Base-by-base conservation (phyloP, 2,329 filamentous ascomycete species). In the Cordyceps fumosorosea region DNA sequence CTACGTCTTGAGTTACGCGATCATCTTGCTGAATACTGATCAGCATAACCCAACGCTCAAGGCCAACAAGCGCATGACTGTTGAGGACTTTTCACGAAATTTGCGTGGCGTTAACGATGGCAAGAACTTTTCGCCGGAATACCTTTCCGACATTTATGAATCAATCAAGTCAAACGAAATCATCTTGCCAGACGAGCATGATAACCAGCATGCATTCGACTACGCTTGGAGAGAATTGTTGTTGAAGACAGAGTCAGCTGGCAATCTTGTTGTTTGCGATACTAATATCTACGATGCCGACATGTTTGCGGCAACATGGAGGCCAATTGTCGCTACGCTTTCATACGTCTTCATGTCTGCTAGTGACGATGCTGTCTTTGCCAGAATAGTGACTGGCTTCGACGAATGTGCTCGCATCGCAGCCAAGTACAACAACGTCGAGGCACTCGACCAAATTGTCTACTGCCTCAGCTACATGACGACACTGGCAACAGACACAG, bases 331-430 rank as follows among this genome's bases (percentile, higher is more conserved):
- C 44, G 93, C 95, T 3, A 98, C 96, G 0, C 79, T 99, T 60
- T 96, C 95, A 14, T 99, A 98, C 71, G 95, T 99, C 3, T 99
- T 99, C 78, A 96, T 98, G 89, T 98, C 93, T 42, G 96, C 96
- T 18, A 96, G 92, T 0, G 96, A 99, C 70, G 95, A 99, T 73
- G 83, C 93, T 0, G 95, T 99, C 3, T 99, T 96, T 72, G 91
- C 91, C 42, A 86, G 95, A 64, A 90, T 99, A 20, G 91, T 98
- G 32, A 90, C 90, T 54, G 95, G 95, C 1, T 99, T 99, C 70
- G 91, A 96, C 69, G 93, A 99, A 74, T 98, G 93, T 73, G 93
- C 95, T 20, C 89, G 91, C 64, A 96, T 99, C 67, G 93, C 95
- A 6, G 87, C 91, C 8, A 90, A 87, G 70, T 93, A 97, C 74